These are phyloP conservation scores for Leishmania major DNA, from an alignment of 208 protist genomes.

Conservation along the genomic window DNA sequence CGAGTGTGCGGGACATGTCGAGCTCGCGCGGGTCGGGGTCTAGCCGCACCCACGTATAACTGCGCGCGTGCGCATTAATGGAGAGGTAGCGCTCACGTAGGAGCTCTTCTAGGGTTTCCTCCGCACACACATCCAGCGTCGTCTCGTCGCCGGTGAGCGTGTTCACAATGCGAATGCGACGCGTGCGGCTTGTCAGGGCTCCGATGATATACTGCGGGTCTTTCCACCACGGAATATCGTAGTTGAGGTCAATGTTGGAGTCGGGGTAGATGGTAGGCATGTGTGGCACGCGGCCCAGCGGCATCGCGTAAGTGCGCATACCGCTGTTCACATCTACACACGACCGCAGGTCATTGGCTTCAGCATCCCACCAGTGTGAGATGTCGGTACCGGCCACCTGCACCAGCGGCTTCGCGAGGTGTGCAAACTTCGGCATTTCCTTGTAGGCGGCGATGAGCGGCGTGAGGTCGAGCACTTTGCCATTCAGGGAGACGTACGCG, in stretches of 20 bases:
- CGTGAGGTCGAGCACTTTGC: constrained; percentile 91
- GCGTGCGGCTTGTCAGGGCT: constrained; percentile 83
- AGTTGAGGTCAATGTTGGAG: constrained; percentile 81
- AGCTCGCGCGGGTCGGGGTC: constrained; percentile 75
- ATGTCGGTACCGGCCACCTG: constrained; percentile 89
- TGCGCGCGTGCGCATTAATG: constrained; percentile 91
- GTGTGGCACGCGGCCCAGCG: constrained; percentile 89
- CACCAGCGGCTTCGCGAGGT: constrained; percentile 78
- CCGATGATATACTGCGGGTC: constrained; percentile 89
- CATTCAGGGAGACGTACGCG: constrained; percentile 89
- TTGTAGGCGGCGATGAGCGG: constrained; percentile 79
- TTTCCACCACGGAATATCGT: constrained; percentile 92
- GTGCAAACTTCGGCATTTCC: constrained; percentile 47
- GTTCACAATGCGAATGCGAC: constrained; percentile 92
- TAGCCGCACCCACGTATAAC: constrained; percentile 93
- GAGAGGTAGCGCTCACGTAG: constrained; percentile 85
- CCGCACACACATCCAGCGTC: constrained; percentile 91
- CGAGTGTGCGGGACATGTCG: constrained; percentile 89
- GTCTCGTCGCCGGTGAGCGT: constrained; percentile 88
- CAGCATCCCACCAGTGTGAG: constrained; percentile 91
- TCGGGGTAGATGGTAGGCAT: constrained; percentile 84
- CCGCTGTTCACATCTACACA: constrained; percentile 88
- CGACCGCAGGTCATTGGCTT: constrained; percentile 72
- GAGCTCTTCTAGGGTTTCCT: constrained; percentile 93
- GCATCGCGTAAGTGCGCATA: constrained; percentile 86